These are phyloP conservation scores for Mucuna pruriens DNA, from an alignment of 306 rosid genomes.

Conservation along the genomic window DNA sequence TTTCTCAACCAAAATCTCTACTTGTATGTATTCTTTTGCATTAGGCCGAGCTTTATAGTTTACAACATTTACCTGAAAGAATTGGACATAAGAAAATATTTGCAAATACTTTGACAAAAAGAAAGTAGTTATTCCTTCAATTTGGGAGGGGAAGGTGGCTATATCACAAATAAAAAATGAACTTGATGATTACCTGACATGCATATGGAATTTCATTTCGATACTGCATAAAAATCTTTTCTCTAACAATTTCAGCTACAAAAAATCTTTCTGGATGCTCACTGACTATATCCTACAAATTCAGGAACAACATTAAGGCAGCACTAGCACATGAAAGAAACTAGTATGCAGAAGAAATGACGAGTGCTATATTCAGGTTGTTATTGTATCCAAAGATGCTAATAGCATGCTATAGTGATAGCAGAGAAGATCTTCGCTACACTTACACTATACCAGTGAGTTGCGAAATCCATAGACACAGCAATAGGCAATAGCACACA, in stretches of 20 bases:
- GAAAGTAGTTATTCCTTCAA: constrained; percentile 10
- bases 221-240: constrained; percentile 93
- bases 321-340: constrained; percentile 36
- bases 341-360: constrained; percentile 14
- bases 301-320: constrained; percentile 39
- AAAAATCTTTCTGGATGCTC: constrained; percentile 98
- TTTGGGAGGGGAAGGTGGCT: constrained; percentile 3
- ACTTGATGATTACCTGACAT: constrained; percentile 72
- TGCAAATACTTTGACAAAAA: background rate
- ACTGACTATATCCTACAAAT: constrained; percentile 85
- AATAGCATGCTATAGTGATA: background rate
- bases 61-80: constrained; percentile 78
- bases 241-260: constrained; percentile 88
- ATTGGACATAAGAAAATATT: constrained; percentile 11
- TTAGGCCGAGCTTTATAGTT: constrained; percentile 88
- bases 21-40: constrained; percentile 94
- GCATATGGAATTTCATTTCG: constrained; percentile 93
- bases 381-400: background rate
- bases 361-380: constrained; percentile 7
- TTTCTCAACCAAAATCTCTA: constrained; percentile 84
- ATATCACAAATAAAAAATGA: constrained; percentile 29
- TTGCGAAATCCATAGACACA: background rate
- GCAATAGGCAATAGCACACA: background rate
- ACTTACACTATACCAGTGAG: constrained; percentile 12
- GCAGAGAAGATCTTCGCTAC: background rate